Base-by-base conservation (phyloP, 164 flowering plant genomes). In the Liquidambar formosana region DNA sequence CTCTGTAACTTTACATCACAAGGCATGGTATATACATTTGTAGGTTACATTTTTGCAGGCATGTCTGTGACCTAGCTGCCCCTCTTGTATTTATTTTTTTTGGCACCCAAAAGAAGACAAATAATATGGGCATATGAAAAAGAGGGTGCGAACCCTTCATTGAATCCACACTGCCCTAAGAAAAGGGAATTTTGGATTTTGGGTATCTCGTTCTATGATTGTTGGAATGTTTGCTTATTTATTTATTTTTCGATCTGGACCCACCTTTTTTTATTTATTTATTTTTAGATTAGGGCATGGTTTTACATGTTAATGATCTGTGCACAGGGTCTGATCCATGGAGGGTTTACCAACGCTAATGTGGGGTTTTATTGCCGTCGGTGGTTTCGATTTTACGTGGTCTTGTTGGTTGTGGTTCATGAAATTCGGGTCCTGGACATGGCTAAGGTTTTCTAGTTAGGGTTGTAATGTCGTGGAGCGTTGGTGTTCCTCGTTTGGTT, bases 191-290 rank as follows among this genome's bases (percentile, higher is more conserved):
- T 68, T 70, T 5, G 46, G 46, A 28, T 9, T 26, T 60, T 66
- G n/a, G n/a, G n/a, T n/a, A n/a, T n/a, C n/a, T n/a, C n/a, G n/a
- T n/a, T n/a, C n/a, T n/a, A 2, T 51, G n/a, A 15, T 67, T 64
- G 49, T 49, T 19, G 21, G 8, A 59, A 4, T 58, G 2, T 12
- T 8, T 38, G 21, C 14, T 49, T 23, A 14, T 45, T 33, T 57
- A 41, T 49, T 43, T 62, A 28, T 52, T 16, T 56, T 63, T 66
- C 46, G n/a, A 25, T 66, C 19, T 57, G 72, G 69, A 58, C 72
- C 67, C 66, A 71, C 75, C 21, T 63, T 25, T 27, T 59, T 27
- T 33, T n/a, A n/a, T n/a, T n/a, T n/a, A n/a, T n/a, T n/a, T n/a
- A n/a, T n/a, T n/a, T n/a, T n/a, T n/a, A n/a, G 28, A 27, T 59